Evolutionary conservation across 1,139 yeast species (phyloP).

Genomic region (Kurtzmaniella quercitrusa): DNA sequence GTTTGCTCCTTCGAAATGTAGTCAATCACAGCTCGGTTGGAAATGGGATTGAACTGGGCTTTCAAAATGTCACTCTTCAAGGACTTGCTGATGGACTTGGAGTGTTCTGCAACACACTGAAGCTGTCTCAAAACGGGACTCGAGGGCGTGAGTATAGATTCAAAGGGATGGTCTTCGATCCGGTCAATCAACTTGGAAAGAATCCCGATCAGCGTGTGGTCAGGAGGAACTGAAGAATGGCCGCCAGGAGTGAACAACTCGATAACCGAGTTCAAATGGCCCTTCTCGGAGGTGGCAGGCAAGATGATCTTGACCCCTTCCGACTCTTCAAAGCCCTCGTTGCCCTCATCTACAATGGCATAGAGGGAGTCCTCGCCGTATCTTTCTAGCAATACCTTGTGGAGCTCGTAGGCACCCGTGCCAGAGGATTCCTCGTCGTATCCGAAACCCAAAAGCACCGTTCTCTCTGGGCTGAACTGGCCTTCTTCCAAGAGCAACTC

Average conservation of each 20-base stretch:
- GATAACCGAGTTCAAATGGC: constrained; percentile 34
- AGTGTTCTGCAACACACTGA: constrained; percentile 44
- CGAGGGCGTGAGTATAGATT: constrained; percentile 29
- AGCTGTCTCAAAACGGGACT: constrained; percentile 40
- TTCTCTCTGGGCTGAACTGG: constrained; percentile 35
- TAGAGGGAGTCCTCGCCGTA: constrained; percentile 40
- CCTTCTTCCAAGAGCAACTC: constrained; percentile 36
- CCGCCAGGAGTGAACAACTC: constrained; percentile 45
- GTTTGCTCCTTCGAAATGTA: constrained; percentile 20
- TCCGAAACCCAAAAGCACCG: constrained; percentile 42
- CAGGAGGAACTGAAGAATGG: constrained; percentile 46
- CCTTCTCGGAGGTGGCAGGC: constrained; percentile 52
- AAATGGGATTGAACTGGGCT: constrained; percentile 35
- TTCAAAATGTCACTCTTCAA: constrained; percentile 36
- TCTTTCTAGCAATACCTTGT: constrained; percentile 22
- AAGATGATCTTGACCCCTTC: constrained; percentile 49
- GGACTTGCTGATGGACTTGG: constrained; percentile 20
- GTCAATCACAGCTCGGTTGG: constrained; percentile 39
- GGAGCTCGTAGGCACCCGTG: constrained; percentile 29
- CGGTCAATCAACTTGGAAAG: constrained; percentile 34
- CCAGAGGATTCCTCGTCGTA: constrained; percentile 48
- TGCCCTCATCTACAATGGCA: constrained; percentile 46
- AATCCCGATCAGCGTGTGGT: constrained; percentile 45
- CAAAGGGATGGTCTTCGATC: constrained; percentile 34
- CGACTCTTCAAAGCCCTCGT: constrained; percentile 24